phyloP scores from a whole-genome alignment of 2,329 filamentous ascomycete genomes.

The Claviceps maximensis region DNA sequence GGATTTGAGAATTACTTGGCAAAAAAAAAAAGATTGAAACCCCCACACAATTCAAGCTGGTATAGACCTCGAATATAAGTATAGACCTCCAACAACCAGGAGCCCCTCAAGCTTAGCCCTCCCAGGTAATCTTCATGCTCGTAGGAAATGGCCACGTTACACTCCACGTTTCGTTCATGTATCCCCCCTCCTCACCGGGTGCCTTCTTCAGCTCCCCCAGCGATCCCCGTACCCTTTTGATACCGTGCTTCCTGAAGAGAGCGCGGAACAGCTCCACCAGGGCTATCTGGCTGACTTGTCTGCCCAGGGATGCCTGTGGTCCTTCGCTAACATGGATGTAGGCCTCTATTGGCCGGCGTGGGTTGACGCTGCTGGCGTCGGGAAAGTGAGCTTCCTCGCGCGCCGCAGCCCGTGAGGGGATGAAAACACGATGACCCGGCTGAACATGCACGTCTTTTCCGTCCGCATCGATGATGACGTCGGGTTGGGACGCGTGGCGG shows the following conservation, averaged over 20 bases:
- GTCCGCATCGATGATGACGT: constrained; percentile 38
- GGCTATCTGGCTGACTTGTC: constrained; percentile 45
- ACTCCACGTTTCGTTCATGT: constrained; percentile 55
- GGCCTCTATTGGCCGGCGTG: constrained; percentile 46
- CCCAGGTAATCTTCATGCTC: constrained; percentile 42
- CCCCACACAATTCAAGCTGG: too few species aligned
- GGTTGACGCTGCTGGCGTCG: constrained; percentile 44
- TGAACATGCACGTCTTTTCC: constrained; percentile 36
- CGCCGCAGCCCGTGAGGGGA: constrained; percentile 45
- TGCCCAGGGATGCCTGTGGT: constrained; percentile 48
- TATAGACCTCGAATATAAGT: too few species aligned
- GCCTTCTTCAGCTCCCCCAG: constrained; percentile 59
- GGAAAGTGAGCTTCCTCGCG: constrained; percentile 48
- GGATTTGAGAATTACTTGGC: too few species aligned
- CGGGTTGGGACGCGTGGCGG: constrained; percentile 36
- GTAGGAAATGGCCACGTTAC: constrained; percentile 31
- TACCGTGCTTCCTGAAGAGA: constrained; percentile 45
- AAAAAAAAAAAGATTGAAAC: too few species aligned
- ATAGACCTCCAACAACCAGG: too few species aligned
- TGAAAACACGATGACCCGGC: constrained; percentile 46
- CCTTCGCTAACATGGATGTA: constrained; percentile 55
- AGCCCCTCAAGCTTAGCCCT: too few species aligned
- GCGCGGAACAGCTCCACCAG: constrained; percentile 56
- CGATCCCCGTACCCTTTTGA: constrained; percentile 47
- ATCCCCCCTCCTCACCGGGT: constrained; percentile 38